Percentiles rank a stretch among this genome's conserved stretches.
These are phyloP conservation scores for Fonsecaea pedrosoi DNA, from an alignment of 2,329 filamentous ascomycete species.

Conservation along the genomic window DNA sequence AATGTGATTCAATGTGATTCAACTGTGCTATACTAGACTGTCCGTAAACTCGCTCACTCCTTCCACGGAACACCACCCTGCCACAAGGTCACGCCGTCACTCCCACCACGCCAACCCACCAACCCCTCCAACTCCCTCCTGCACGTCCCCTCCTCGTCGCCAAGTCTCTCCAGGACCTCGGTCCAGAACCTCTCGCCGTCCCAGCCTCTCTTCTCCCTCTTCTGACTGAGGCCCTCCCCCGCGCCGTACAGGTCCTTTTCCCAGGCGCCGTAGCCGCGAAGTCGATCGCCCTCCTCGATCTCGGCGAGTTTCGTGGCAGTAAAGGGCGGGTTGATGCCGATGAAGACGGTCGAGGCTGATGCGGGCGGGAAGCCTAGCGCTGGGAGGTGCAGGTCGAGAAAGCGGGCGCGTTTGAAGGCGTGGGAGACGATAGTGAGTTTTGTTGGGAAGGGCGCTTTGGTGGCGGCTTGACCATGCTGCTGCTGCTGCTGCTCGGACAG, in stretches of 20 bases:
- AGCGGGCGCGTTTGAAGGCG: conserved; percentile 69
- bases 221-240: conserved; percentile 44
- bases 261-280: conserved; percentile 50
- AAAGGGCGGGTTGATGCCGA: conserved; percentile 69
- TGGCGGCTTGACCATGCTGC: not conserved
- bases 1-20: no score
- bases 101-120: conserved; percentile 6
- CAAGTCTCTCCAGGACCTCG: conserved; percentile 12
- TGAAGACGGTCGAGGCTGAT: conserved; percentile 51
- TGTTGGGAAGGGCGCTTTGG: conserved; percentile 57
- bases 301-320: conserved; percentile 45
- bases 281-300: conserved; percentile 35
- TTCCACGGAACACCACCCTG: conserved; percentile 4
- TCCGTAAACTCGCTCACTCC: no score
- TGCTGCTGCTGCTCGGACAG: not conserved
- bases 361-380: conserved; percentile 59
- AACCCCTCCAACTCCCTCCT: not conserved
- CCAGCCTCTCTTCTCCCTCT: conserved; percentile 52
- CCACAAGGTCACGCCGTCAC: not conserved
- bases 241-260: conserved; percentile 50
- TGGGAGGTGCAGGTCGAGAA: conserved; percentile 68
- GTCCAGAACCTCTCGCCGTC: conserved; percentile 23
- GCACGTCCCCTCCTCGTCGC: not conserved
- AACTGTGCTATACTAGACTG: no score
- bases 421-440: conserved; percentile 71